Conservation (phyloP, 2,329 filamentous ascomycete genomes). For the Apiospora saccharicola region DNA sequence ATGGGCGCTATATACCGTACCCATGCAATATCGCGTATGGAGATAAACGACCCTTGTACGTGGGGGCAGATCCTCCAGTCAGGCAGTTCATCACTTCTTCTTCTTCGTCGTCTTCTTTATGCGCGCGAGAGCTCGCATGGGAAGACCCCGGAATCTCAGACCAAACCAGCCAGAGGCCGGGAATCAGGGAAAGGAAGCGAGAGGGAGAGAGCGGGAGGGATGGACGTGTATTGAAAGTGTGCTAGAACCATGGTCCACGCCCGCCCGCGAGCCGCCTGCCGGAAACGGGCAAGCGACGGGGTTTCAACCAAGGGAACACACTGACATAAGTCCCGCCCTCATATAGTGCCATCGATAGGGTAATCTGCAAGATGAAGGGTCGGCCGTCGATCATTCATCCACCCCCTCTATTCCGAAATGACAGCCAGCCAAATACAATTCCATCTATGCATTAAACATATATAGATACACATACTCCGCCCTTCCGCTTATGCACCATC, state of each 20-base stretch:
- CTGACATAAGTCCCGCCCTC: neutral
- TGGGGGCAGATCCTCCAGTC: neutral
- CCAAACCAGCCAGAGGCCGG: neutral
- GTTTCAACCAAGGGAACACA: neutral
- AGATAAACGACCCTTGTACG: neutral
- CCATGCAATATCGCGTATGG: constrained; percentile 3
- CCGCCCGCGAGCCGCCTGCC: neutral
- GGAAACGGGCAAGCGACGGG: neutral
- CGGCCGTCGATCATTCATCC: constrained; percentile 1
- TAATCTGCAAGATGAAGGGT: constrained; percentile 6
- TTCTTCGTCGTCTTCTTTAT: neutral
- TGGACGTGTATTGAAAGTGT: no score
- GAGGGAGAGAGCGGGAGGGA: neutral
- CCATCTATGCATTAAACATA: neutral
- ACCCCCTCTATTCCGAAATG: neutral
- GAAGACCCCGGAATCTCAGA: no score
- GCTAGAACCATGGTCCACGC: no score
- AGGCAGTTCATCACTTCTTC: neutral
- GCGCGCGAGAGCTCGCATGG: no score
- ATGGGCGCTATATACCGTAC: neutral
- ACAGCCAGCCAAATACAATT: neutral
- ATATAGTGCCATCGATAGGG: neutral
- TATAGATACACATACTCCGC: no score
- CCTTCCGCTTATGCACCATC: neutral
- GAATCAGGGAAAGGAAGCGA: neutral